phyloP scores from a whole-genome alignment of 352 stramenopile species.

The Phytophthora tubulina region DNA sequence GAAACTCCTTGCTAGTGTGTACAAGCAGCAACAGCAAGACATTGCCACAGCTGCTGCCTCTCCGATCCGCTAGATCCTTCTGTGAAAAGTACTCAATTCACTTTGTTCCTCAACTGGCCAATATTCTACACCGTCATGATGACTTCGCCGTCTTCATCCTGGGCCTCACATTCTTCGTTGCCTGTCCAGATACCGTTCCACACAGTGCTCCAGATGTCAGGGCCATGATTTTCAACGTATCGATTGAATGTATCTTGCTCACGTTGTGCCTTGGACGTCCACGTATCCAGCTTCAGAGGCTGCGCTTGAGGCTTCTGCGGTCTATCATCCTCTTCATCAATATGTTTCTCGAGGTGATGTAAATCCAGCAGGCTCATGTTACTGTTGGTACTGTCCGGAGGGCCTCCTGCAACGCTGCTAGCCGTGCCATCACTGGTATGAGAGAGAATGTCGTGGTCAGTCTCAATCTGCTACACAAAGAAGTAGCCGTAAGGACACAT shows the following conservation, averaged over 20 bases:
- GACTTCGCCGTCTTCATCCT: constrained; percentile 71
- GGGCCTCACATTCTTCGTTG: constrained; percentile 41
- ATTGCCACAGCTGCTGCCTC: constrained; percentile 12
- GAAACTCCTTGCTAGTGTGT: constrained; percentile 60
- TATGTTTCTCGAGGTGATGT: constrained; percentile 25
- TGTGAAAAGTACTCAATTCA: constrained; percentile 33
- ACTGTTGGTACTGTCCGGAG: constrained; percentile 38
- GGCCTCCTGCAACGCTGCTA: constrained; percentile 20
- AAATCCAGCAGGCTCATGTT: constrained; percentile 30
- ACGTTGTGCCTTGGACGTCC: constrained; percentile 51
- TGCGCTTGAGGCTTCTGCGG: constrained; percentile 29
- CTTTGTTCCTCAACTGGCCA: constrained; percentile 13
- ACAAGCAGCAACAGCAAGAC: constrained; percentile 64
- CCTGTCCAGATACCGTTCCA: constrained; percentile 64
- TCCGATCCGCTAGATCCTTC: constrained; percentile 17
- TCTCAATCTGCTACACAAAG: constrained; percentile 43
- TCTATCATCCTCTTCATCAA: constrained; percentile 30
- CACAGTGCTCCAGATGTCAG: constrained; percentile 62
- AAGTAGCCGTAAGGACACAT: constrained; percentile 32
- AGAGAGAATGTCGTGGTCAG: constrained; percentile 48
- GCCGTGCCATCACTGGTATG: constrained; percentile 46
- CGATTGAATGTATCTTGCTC: constrained; percentile 44
- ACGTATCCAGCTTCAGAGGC: constrained; percentile 50
- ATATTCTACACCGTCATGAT: constrained; percentile 84
- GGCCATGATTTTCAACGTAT: constrained; percentile 41